Conservation (phyloP, 2,329 filamentous ascomycete species). For the Parastagonospora nodorum region DNA sequence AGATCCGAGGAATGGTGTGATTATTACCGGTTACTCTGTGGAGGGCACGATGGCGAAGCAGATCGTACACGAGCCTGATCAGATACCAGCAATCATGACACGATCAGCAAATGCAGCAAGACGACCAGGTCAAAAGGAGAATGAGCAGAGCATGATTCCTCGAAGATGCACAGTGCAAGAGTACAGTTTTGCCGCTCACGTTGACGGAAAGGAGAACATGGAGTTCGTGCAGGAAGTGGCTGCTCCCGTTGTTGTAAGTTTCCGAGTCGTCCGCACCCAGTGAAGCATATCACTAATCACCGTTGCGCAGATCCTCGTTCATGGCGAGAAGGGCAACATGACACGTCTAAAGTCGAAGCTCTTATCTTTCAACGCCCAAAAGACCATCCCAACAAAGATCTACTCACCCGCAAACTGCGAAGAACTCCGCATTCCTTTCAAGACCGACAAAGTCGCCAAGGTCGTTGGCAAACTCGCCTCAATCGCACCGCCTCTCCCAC, state of each 20-base stretch:
- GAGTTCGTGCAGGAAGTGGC: conserved; percentile 96
- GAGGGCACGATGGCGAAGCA: conserved; percentile 98
- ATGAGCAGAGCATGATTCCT: conserved; percentile 90
- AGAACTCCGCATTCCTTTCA: conserved; percentile 92
- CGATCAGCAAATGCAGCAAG: conserved; percentile 56
- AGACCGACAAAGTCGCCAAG: conserved; percentile 91
- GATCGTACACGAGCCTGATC: conserved; percentile 91
- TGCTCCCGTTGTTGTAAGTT: conserved; percentile 86
- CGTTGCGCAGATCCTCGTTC: conserved; percentile 77
- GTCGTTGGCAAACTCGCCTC: conserved; percentile 93
- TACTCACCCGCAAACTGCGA: conserved; percentile 95
- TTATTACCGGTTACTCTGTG: conserved; percentile 97
- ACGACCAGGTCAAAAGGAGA: conserved; percentile 66
- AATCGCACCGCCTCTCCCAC: conserved; percentile 67
- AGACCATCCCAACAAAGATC: conserved; percentile 83
- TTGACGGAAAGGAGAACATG: conserved; percentile 92
- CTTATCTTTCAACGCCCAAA: conserved; percentile 85
- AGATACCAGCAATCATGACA: conserved; percentile 93
- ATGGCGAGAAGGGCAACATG: conserved; percentile 98
- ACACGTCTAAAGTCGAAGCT: conserved; percentile 94
- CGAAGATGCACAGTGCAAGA: conserved; percentile 92
- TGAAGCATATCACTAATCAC: no score
- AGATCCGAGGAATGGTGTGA: conserved; percentile 94
- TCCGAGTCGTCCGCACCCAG: no score
- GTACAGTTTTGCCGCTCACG: conserved; percentile 93